These are phyloP conservation scores for Aspergillus diversus DNA, from an alignment of 495 filamentous ascomycete genomes.

Conservation along the genomic window DNA sequence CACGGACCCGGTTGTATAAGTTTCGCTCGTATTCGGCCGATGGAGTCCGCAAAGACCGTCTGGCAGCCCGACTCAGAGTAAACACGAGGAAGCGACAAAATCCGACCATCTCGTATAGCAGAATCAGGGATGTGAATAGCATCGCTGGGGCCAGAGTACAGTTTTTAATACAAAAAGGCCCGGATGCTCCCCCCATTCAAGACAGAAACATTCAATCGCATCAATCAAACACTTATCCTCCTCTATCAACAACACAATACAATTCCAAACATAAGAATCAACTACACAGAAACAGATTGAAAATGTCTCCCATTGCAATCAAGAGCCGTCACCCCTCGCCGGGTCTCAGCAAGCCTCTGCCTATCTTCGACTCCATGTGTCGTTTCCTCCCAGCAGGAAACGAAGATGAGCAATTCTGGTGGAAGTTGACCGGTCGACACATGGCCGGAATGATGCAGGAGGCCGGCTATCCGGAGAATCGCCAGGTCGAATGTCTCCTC, in stretches of 20 bases:
- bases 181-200: neutral
- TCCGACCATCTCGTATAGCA: neutral
- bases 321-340: neutral
- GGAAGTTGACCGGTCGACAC: conserved; percentile 13
- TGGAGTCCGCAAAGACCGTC: neutral
- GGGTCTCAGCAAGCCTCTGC: neutral
- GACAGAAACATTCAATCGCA: neutral
- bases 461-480: conserved; percentile 11
- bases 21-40: neutral
- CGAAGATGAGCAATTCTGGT: conserved; percentile 16
- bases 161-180: neutral
- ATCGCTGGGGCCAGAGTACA: neutral
- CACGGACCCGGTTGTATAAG: neutral
- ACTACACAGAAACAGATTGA: neutral
- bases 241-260: too few species aligned
- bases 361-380: conserved; percentile 7
- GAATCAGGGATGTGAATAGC: too few species aligned
- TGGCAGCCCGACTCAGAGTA: neutral
- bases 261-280: neutral
- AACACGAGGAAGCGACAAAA: neutral
- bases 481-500: conserved; percentile 13
- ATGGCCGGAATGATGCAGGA: conserved; percentile 18
- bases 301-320: neutral
- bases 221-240: too few species aligned
- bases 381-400: conserved; percentile 10